A percentile compares a stretch with the other conserved stretches of the same genome.
Evolutionary conservation across 1,284 basidiomycete species (phyloP).

Genomic region (Polyporus tsugae): DNA sequence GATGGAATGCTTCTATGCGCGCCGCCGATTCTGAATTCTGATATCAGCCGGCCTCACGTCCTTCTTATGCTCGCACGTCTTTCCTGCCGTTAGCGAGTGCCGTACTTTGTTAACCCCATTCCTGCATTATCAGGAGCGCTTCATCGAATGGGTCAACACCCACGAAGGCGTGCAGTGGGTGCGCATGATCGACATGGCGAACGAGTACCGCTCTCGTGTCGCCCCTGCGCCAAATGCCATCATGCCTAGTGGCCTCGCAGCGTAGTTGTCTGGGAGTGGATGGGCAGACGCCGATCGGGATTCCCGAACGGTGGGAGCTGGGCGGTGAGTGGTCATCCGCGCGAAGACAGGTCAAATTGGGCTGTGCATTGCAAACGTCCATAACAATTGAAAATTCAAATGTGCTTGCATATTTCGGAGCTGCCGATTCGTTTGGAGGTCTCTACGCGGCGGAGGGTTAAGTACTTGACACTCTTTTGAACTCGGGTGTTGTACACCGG

Average conservation of each 20-base stretch:
- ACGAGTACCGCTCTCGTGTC: conserved; percentile 51
- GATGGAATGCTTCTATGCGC: background rate
- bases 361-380: background rate
- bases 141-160: conserved; percentile 81
- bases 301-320: background rate
- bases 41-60: conserved; percentile 56
- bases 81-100: background rate
- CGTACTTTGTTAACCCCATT: background rate
- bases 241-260: conserved; percentile 47
- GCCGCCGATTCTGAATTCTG: background rate
- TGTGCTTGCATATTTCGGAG: background rate
- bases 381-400: background rate
- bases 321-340: background rate
- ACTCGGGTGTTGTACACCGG: background rate
- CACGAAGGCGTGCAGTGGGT: conserved; percentile 79
- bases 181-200: conserved; percentile 73
- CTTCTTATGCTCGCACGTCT: conserved; percentile 70
- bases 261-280: background rate
- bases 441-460: background rate
- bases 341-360: background rate
- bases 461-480: background rate
- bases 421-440: background rate
- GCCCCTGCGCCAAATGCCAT: conserved; percentile 41
- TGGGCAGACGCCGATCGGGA: background rate
- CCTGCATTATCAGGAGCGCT: conserved; percentile 62